phyloP scores from a whole-genome alignment of 73 alveolate genomes.

The Paramecium sexaurelia region DNA sequence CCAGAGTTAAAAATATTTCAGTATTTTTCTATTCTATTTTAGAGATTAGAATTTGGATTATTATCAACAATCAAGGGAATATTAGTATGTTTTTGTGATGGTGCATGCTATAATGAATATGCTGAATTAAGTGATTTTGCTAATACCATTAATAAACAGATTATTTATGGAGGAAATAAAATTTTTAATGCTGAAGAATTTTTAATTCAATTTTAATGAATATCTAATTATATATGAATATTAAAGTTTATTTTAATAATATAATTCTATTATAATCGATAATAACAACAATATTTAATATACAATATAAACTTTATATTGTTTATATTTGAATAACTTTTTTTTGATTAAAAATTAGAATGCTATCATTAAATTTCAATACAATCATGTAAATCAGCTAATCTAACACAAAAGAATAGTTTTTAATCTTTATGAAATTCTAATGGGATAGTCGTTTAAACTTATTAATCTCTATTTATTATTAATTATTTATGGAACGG shows the following conservation, averaged over 20 bases:
- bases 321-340: too few relatives aligned
- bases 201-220: background rate
- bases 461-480: conserved; percentile 27
- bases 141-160: background rate
- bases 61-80: background rate
- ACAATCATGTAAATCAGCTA: conserved; percentile 39
- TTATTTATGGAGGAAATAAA: conserved; percentile 19
- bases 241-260: too few relatives aligned
- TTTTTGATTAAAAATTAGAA: too few relatives aligned
- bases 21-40: background rate
- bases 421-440: background rate
- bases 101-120: conserved; percentile 44
- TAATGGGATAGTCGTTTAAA: background rate
- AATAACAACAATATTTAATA: too few relatives aligned
- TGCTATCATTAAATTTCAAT: background rate
- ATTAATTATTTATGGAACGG: conserved; percentile 15
- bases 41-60: background rate
- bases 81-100: background rate
- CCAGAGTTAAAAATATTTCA: background rate
- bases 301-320: too few relatives aligned
- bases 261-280: too few relatives aligned
- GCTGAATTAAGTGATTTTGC: conserved; percentile 14
- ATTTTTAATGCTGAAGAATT: background rate
- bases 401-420: conserved; percentile 25
- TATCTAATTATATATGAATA: too few relatives aligned